These are phyloP conservation scores for Metschnikowia sp. DNA, from an alignment of 805 yeast genomes.

Conservation along the genomic window DNA sequence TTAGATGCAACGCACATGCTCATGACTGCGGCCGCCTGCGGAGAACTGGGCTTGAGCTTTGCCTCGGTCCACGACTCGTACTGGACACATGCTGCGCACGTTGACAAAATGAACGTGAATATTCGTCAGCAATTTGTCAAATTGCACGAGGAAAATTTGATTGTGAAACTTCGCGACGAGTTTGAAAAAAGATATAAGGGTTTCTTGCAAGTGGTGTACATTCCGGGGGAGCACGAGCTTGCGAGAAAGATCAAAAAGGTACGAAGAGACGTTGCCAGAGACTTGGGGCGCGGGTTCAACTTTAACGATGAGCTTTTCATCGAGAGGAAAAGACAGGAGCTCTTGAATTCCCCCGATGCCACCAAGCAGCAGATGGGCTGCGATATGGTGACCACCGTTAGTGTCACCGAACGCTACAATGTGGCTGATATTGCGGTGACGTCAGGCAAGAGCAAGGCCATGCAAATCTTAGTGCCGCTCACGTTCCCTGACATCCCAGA, in stretches of 20 bases:
- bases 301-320: conserved; percentile 69
- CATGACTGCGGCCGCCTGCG: conserved; percentile 77
- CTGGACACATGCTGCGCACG: conserved; percentile 94
- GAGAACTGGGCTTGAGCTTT: conserved; percentile 61
- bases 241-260: conserved; percentile 49
- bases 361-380: conserved; percentile 47
- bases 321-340: conserved; percentile 60
- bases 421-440: conserved; percentile 22
- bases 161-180: conserved; percentile 69
- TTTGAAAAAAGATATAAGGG: conserved; percentile 77
- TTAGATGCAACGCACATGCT: conserved; percentile 97
- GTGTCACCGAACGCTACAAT: conserved; percentile 43
- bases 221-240: conserved; percentile 50
- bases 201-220: conserved; percentile 56
- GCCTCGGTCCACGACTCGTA: conserved; percentile 97
- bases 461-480: conserved; percentile 62
- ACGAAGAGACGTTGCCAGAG: conserved; percentile 46
- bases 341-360: conserved; percentile 52
- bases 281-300: conserved; percentile 54
- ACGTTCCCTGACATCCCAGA: conserved; percentile 69
- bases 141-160: conserved; percentile 70
- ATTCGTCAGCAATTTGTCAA: conserved; percentile 77
- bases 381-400: conserved; percentile 66
- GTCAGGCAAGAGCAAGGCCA: conserved; percentile 22
- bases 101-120: conserved; percentile 63